A percentile compares a stretch with the other conserved stretches of the same genome.
Conservation (phyloP, 495 filamentous ascomycete species). For the Aspergillus mulundensis region DNA sequence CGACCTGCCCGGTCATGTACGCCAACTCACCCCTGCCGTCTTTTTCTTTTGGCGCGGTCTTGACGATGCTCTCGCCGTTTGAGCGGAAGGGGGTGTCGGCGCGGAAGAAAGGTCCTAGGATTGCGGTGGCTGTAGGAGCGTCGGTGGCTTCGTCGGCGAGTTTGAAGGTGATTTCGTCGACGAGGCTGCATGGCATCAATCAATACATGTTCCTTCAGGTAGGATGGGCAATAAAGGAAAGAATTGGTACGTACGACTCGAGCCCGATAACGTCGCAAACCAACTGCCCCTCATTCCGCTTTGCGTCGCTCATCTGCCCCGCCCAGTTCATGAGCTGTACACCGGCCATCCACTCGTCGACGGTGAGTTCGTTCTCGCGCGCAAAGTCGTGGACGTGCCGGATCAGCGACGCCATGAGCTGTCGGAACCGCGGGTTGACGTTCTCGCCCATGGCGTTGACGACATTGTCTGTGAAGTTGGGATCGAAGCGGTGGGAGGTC, state of each 20-base stretch:
- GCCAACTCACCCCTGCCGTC: slow-evolving; percentile 55
- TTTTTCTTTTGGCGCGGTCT: slow-evolving; percentile 41
- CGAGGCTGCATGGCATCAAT: slow-evolving; percentile 38
- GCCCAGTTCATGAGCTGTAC: slow-evolving; percentile 63
- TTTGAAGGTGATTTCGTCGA: slow-evolving; percentile 74
- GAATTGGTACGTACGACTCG: slow-evolving; percentile 49
- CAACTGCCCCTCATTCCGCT: slow-evolving; percentile 69
- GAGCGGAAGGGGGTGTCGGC: slow-evolving; percentile 58
- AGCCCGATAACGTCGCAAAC: slow-evolving; percentile 70
- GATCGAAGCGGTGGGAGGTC: slow-evolving; percentile 46
- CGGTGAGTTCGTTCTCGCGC: slow-evolving; percentile 46
- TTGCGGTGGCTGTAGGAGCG: slow-evolving; percentile 62
- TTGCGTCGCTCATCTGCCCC: slow-evolving; percentile 66
- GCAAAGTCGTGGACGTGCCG: slow-evolving; percentile 46
- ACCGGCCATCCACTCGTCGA: slow-evolving; percentile 46
- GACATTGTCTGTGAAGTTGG: slow-evolving; percentile 64
- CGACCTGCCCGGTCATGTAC: slow-evolving; percentile 60
- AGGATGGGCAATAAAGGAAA: not conserved
- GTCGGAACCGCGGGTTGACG: slow-evolving; percentile 50
- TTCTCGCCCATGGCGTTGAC: slow-evolving; percentile 68
- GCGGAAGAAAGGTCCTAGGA: slow-evolving; percentile 77
- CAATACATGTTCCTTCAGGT: not conserved
- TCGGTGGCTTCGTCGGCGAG: slow-evolving; percentile 47
- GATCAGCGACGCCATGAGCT: slow-evolving; percentile 41
- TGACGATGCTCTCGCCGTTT: slow-evolving; percentile 64